Evolutionary conservation across 805 yeast species (phyloP).

Genomic region (Jamesozyma rosinii): DNA sequence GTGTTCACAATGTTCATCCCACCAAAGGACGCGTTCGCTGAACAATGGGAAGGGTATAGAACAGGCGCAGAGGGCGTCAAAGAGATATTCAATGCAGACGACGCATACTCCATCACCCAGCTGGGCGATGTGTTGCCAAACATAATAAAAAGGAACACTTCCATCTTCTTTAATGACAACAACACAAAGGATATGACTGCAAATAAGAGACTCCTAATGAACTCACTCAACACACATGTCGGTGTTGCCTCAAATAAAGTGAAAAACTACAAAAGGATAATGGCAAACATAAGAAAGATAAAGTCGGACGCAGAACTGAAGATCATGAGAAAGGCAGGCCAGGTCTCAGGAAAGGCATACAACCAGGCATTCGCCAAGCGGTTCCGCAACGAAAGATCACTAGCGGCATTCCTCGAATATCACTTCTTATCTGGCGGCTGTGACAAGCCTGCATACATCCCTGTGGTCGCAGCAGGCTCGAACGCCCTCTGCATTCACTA

Average conservation of each 20-base stretch:
- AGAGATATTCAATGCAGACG: constrained; percentile 83
- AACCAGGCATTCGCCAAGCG: constrained; percentile 68
- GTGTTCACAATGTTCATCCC: constrained; percentile 76
- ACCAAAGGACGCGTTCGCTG: constrained; percentile 64
- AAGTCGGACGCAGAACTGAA: constrained; percentile 71
- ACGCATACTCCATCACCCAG: constrained; percentile 37
- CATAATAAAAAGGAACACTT: constrained; percentile 39
- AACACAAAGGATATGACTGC: not conserved
- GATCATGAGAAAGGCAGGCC: constrained; percentile 75
- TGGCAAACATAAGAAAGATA: constrained; percentile 42
- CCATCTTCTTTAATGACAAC: constrained; percentile 48
- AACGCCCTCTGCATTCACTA: constrained; percentile 90
- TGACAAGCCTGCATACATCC: constrained; percentile 80
- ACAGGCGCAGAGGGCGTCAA: constrained; percentile 77
- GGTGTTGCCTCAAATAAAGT: constrained; percentile 1
- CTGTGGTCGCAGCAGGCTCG: constrained; percentile 91
- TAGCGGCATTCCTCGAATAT: constrained; percentile 74
- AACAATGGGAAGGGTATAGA: constrained; percentile 92
- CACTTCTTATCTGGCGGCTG: constrained; percentile 82
- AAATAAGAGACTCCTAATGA: constrained; percentile 9
- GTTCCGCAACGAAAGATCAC: constrained; percentile 63
- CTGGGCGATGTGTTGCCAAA: constrained; percentile 1
- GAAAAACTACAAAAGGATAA: constrained; percentile 9
- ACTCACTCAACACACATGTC: not conserved
- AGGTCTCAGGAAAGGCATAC: constrained; percentile 72